A percentile compares a stretch with the other conserved stretches of the same genome.
phyloP scores from a whole-genome alignment of 2,329 filamentous ascomycete species.

The Mollisia scopiformis region DNA sequence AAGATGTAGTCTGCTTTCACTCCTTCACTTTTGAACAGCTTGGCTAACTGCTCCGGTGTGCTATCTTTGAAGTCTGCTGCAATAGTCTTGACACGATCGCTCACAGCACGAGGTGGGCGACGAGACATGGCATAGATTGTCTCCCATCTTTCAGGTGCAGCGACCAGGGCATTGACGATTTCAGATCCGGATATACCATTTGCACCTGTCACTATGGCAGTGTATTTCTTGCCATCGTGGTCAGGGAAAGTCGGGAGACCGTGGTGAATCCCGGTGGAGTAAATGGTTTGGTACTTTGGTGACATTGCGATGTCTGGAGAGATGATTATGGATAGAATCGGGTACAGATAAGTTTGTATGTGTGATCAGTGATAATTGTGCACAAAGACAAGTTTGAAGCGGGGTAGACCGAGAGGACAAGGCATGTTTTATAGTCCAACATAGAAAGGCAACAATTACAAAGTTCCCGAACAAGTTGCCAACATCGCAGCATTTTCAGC shows the following conservation, averaged over 20 bases:
- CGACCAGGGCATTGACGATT: conserved; percentile 21
- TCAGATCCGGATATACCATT: conserved; percentile 27
- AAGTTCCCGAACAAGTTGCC: too few species aligned
- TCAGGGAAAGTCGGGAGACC: conserved; percentile 24
- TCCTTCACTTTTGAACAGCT: conserved; percentile 8
- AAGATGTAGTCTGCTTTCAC: conserved; percentile 20
- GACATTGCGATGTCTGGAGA: conserved; percentile 28
- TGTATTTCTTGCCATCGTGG: conserved; percentile 18
- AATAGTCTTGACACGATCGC: conserved; percentile 10
- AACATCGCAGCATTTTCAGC: too few species aligned
- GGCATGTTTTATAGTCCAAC: too few species aligned
- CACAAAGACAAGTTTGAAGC: neutral
- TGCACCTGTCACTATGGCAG: conserved; percentile 26
- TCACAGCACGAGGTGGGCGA: conserved; percentile 11
- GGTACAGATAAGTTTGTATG: too few species aligned
- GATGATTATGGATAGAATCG: neutral
- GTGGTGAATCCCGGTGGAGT: conserved; percentile 32
- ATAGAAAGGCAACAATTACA: too few species aligned
- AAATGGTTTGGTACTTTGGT: conserved; percentile 5
- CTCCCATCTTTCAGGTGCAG: conserved; percentile 20
- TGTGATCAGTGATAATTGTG: neutral
- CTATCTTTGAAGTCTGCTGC: conserved; percentile 19
- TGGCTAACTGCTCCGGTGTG: conserved; percentile 14
- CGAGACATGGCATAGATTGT: conserved; percentile 21
- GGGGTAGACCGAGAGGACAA: too few species aligned